Conservation (phyloP, 164 flowering plant genomes). For the Nymphaea colorata region DNA sequence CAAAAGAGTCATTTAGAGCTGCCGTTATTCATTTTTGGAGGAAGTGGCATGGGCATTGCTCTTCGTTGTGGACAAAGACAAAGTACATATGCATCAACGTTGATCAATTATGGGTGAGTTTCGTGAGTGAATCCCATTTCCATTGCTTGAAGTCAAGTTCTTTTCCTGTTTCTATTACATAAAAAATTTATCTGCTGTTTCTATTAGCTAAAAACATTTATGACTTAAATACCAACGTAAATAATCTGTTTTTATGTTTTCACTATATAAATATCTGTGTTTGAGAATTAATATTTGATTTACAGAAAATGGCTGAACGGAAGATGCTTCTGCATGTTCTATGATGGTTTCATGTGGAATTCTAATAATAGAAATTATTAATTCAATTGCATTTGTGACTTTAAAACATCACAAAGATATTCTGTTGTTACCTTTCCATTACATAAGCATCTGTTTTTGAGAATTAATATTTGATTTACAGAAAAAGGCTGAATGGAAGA, state of each 20-base stretch:
- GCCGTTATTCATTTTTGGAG: slow-evolving; percentile 37
- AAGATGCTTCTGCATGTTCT: slow-evolving; percentile 51
- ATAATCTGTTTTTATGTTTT: no score
- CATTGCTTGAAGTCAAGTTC: neutral
- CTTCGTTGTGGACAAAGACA: slow-evolving; percentile 39
- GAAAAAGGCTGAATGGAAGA: slow-evolving; percentile 56
- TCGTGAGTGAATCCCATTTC: neutral
- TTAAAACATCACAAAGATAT: no score
- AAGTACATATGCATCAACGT: slow-evolving; percentile 27
- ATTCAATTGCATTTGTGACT: no score
- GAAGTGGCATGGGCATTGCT: slow-evolving; percentile 58
- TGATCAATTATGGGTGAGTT: slow-evolving; percentile 60
- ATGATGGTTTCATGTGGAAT: slow-evolving; percentile 31
- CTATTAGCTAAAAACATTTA: no score
- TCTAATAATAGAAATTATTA: no score
- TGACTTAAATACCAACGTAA: no score
- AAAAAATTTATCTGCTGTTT: no score
- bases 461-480: slow-evolving; percentile 21
- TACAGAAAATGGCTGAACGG: slow-evolving; percentile 68
- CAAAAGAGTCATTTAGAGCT: slow-evolving; percentile 52
- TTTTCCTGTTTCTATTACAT: neutral
- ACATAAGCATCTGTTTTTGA: no score
- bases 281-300: slow-evolving; percentile 3
- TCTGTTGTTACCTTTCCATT: no score
- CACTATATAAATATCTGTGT: no score